phyloP scores from a whole-genome alignment of 352 stramenopile genomes.

The Globisporangium lucens region DNA sequence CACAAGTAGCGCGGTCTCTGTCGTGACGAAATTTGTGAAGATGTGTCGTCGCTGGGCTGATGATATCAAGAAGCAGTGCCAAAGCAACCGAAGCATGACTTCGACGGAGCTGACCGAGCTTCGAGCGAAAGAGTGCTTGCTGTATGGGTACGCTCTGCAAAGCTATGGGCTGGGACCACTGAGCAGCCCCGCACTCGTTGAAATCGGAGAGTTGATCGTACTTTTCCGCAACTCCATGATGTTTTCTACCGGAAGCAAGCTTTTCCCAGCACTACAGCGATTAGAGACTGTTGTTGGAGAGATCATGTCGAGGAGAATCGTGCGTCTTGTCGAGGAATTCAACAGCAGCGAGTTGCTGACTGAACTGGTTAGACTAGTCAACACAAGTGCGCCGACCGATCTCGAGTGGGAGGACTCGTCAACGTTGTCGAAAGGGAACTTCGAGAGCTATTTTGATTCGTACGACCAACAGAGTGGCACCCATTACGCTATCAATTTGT shows the following conservation, averaged over 20 bases:
- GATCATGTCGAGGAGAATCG: slow-evolving; percentile 32
- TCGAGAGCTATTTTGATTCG: slow-evolving; percentile 33
- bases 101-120: slow-evolving; percentile 18
- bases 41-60: slow-evolving; percentile 4
- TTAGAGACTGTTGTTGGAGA: slow-evolving; percentile 20
- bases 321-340: not conserved
- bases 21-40: slow-evolving; percentile 1
- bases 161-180: slow-evolving; percentile 21
- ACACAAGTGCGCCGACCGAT: slow-evolving; percentile 16
- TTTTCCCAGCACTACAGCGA: not conserved
- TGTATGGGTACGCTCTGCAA: slow-evolving; percentile 43
- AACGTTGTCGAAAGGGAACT: not conserved
- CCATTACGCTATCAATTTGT: slow-evolving; percentile 45
- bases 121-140: slow-evolving; percentile 35
- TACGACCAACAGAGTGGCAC: slow-evolving; percentile 15
- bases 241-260: slow-evolving; percentile 9
- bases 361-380: slow-evolving; percentile 24
- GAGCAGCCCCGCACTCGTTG: slow-evolving; percentile 9
- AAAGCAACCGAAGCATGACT: not conserved
- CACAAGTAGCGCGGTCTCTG: not conserved
- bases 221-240: slow-evolving; percentile 27
- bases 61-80: slow-evolving; percentile 1
- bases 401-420: slow-evolving; percentile 13
- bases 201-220: slow-evolving; percentile 47
- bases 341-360: not conserved